A percentile compares a stretch with the other conserved stretches of the same genome.
Conservation (phyloP, 495 filamentous ascomycete species). For the Podospora bellae-mahoneyi region DNA sequence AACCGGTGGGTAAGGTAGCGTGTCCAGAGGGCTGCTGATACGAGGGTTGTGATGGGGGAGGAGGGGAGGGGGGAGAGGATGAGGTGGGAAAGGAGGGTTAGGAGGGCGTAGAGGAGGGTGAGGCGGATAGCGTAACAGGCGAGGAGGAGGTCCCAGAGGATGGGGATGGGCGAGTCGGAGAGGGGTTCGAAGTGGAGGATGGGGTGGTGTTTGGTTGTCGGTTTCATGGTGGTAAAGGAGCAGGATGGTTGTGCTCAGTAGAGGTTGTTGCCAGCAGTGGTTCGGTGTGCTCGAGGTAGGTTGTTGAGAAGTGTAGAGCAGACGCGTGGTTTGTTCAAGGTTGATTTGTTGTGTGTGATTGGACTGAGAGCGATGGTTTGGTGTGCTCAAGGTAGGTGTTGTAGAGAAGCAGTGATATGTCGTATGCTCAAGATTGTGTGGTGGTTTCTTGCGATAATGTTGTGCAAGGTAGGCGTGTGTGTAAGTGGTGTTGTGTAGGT, state of each 20-base stretch:
- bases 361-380: neutral
- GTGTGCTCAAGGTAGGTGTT: neutral
- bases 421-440: too few relatives aligned
- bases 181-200: conserved; percentile 27
- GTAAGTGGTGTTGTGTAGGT: neutral
- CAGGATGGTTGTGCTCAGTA: neutral
- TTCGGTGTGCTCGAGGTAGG: neutral
- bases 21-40: conserved; percentile 18
- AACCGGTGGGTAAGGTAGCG: conserved; percentile 17
- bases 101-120: conserved; percentile 26
- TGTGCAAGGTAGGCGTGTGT: neutral
- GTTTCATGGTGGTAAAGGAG: neutral
- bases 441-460: neutral
- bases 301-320: neutral
- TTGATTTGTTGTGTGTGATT: neutral
- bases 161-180: conserved; percentile 31
- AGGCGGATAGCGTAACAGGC: conserved; percentile 32
- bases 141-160: conserved; percentile 38
- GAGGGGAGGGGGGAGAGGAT: conserved; percentile 3
- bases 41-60: conserved; percentile 11
- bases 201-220: conserved; percentile 9
- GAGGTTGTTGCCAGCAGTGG: conserved; percentile 8
- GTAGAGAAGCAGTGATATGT: too few relatives aligned
- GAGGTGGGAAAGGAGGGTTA: conserved; percentile 15
- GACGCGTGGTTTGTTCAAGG: neutral